Conservation (phyloP, 2,329 filamentous ascomycete species). For the Xylariaceae sp. region DNA sequence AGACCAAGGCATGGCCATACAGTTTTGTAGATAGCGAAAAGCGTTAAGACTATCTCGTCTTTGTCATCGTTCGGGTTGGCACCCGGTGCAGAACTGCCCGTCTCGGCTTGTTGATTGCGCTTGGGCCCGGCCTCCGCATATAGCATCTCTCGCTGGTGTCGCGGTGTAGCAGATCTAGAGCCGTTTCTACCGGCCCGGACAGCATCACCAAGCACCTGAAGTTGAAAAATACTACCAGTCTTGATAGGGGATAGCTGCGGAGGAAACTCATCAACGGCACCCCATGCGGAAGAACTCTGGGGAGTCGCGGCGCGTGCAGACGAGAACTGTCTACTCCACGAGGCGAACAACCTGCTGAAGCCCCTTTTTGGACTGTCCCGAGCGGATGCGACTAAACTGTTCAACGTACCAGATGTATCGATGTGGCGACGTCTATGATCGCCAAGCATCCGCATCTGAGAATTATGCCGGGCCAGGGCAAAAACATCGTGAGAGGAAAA, state of each 20-base stretch:
- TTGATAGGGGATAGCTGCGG: conserved; percentile 15
- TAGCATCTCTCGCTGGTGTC: not conserved
- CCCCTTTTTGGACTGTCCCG: conserved; percentile 7
- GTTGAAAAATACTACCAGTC: conserved; percentile 19
- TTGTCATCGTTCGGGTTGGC: not conserved
- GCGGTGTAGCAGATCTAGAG: not conserved
- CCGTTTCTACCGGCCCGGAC: conserved; percentile 16
- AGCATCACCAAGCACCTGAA: conserved; percentile 22
- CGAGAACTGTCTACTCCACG: conserved; percentile 15
- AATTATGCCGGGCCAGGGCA: conserved; percentile 10
- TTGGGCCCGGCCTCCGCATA: not conserved
- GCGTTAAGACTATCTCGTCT: conserved; percentile 22
- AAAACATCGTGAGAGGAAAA: conserved; percentile 16
- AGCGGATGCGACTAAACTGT: not conserved
- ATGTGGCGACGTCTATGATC: conserved; percentile 11
- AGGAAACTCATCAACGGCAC: not conserved
- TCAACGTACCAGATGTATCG: conserved; percentile 10
- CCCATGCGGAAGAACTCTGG: not conserved
- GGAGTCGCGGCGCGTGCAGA: not conserved
- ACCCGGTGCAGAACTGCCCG: not conserved
- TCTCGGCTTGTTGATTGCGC: not conserved
- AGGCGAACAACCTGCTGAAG: conserved; percentile 11
- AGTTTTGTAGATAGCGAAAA: conserved; percentile 57
- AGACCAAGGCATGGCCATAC: conserved; percentile 61
- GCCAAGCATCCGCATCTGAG: conserved; percentile 12